Base-by-base conservation (phyloP, 163 green algal species). In the Volvox carteri region DNA sequence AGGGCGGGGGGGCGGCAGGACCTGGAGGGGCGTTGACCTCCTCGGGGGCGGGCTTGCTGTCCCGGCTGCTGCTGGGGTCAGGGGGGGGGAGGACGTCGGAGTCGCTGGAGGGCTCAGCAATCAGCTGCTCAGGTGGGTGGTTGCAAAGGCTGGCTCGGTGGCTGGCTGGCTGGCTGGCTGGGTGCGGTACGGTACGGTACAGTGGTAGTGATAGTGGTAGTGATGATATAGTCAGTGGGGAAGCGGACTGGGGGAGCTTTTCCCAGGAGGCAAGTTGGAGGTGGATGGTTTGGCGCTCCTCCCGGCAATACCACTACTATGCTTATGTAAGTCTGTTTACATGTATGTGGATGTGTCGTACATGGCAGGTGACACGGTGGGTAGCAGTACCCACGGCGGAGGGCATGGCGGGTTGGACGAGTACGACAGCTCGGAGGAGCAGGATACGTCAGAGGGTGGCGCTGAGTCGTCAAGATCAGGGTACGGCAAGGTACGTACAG, bases 401-500 rank as follows among this genome's bases (percentile, higher is more conserved):
- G 74, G 46, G n/a, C n/a, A n/a, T 25, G 33, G 46, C 46, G 73
- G 75, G 42, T 30, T 52, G 11, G 78, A 86, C 12, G 78, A 86
- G 11, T 86, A 77, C 56, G 78, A 86, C 58, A 77, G 58, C 60
- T 62, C 37, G 28, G 78, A 86, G 58, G 78, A 86, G 78, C 78
- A 76, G 78, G 78, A 86, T 35, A 42, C 52, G 41, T 48, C 58
- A 21, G 78, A 86, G 41, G 60, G 78, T 30, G 37, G 58, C 58
- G 41, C 58, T 0, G 78, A 86, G 41, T 86, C 78, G 58, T 75
- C 65, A 35, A 42, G 58, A 39, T 62, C 58, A 18, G 78, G 41
- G 39, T 86, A 86, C 78, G 78, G 78, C 58, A 86, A 86, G 78
- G 78, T 86, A 70, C 21, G n/a, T n/a, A n/a, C n/a, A n/a, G n/a